A percentile compares a stretch with the other conserved stretches of the same genome.
Evolutionary conservation across 2,329 filamentous ascomycete genomes (phyloP).

Genomic region (Ceratocystis huliohia): DNA sequence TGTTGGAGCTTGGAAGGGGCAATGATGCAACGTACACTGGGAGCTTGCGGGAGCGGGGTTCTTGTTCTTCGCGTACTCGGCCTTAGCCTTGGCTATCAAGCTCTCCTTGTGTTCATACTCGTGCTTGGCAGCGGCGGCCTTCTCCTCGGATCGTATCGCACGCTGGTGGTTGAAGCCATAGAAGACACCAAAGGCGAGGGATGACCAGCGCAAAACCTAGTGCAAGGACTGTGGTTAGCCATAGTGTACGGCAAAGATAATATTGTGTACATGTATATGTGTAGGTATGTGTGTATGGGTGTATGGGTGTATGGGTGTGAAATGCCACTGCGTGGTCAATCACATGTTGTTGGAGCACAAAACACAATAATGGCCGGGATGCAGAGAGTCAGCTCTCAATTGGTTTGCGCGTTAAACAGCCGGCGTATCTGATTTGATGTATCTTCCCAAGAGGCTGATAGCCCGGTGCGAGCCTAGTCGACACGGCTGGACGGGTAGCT

Average conservation of each 20-base stretch:
- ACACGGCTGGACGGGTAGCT: not conserved
- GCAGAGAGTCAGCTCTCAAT: not conserved
- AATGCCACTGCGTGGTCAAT: not conserved
- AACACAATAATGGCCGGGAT: not conserved
- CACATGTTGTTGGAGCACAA: not conserved
- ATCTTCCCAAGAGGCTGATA: not conserved
- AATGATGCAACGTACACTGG: conserved; percentile 24
- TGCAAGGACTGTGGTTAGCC: conserved; percentile 23
- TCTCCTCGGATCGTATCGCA: conserved; percentile 59
- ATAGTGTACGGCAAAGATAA: not conserved
- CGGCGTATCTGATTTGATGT: not conserved
- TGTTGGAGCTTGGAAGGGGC: not conserved
- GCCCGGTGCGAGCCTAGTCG: not conserved
- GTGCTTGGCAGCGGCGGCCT: conserved; percentile 56
- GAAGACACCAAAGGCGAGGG: conserved; percentile 79
- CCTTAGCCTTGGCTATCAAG: conserved; percentile 86
- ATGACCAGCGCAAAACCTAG: conserved; percentile 94
- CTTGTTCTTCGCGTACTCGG: conserved; percentile 69
- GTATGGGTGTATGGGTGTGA: not conserved
- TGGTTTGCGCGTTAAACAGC: not conserved
- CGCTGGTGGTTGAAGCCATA: conserved; percentile 94
- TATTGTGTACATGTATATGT: not conserved
- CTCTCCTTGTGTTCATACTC: conserved; percentile 86
- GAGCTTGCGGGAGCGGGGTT: conserved; percentile 34
- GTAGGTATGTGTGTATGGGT: not conserved